Percentiles rank a stretch among this genome's conserved stretches.
Evolutionary conservation across 345 rosid species (phyloP).

Genomic region (Syzygium grande): DNA sequence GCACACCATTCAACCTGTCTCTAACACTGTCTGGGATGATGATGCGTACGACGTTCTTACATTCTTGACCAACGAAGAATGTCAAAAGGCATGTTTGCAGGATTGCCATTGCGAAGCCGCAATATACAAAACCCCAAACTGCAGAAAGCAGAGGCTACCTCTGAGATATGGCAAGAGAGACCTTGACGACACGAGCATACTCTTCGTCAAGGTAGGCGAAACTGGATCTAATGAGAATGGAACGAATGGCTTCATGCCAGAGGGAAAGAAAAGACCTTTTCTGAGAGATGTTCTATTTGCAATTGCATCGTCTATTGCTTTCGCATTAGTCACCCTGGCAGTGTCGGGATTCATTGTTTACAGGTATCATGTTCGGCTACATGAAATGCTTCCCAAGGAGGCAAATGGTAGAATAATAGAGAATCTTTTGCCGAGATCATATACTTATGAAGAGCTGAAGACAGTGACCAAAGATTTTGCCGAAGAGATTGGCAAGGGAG

Average conservation of each 20-base stretch:
- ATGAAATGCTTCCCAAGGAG: neutral
- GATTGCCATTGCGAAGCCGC: conserved; percentile 14
- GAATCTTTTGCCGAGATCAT: conserved; percentile 4
- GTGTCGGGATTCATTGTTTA: neutral
- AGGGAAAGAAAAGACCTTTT: neutral
- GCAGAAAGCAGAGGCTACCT: conserved; percentile 12
- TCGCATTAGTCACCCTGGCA: neutral
- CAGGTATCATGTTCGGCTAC: neutral
- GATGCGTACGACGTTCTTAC: neutral
- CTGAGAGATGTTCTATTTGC: neutral
- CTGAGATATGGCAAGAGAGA: conserved; percentile 2
- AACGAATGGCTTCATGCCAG: neutral
- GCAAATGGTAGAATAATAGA: neutral
- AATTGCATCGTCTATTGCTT: neutral
- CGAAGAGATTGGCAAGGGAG: conserved; percentile 21
- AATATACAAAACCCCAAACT: neutral
- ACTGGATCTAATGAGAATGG: neutral
- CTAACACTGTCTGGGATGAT: neutral
- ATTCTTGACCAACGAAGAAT: neutral
- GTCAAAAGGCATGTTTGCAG: neutral
- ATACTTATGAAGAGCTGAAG: conserved; percentile 7
- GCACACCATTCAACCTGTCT: neutral
- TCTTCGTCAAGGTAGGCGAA: neutral
- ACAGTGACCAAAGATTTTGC: conserved; percentile 10
- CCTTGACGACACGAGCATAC: neutral